Base-by-base conservation (phyloP, 768 basidiomycete genomes). In the Suillus subluteus region DNA sequence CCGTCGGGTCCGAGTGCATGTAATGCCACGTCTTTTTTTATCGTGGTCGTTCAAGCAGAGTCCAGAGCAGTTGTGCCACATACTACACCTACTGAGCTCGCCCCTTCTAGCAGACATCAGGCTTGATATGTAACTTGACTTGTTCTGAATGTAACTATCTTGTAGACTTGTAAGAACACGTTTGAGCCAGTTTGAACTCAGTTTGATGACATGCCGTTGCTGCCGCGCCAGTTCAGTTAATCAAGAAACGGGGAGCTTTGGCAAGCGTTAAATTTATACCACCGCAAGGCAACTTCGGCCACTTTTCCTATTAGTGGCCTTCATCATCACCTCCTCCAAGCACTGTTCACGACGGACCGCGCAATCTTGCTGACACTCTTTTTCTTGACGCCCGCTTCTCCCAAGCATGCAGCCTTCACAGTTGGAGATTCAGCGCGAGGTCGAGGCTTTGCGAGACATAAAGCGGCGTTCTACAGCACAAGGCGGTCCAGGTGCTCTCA, bases 401-500 rank as follows among this genome's bases (percentile, higher is more conserved):
- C 55, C 66, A 59, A 62, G 44, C 65, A 87, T 92, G 80, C 91
- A 93, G 72, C 92, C 92, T 66, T 92, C 91, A 35, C 87, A 91
- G 72, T 88, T 90, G 76, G 94, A 95, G 80, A 94, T 95, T 69
- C 88, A 89, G 75, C 88, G 92, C 70, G 93, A 95, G 82, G 91
- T 94, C 50, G 91, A 95, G 75, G 90, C 91, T 52, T 83, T 95
- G 48, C 87, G 91, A 70, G 93, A 94, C 79, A 88, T 98, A 71
- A 86, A 86, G 66, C 86, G 96, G 63, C 89, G 95, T 71, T 98
- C 95, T 2, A 88, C 89, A 18, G 86, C 90, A 0, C 84, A 87
- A 67, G 83, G 84, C 40, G 87, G 88, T 12, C 95, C 93, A 67
- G 94, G 93, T 46, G 89, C 91, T 30, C 87, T 95, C 73, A 83